phyloP scores from a whole-genome alignment of 768 basidiomycete species.

The Kwoniella dendrophila region DNA sequence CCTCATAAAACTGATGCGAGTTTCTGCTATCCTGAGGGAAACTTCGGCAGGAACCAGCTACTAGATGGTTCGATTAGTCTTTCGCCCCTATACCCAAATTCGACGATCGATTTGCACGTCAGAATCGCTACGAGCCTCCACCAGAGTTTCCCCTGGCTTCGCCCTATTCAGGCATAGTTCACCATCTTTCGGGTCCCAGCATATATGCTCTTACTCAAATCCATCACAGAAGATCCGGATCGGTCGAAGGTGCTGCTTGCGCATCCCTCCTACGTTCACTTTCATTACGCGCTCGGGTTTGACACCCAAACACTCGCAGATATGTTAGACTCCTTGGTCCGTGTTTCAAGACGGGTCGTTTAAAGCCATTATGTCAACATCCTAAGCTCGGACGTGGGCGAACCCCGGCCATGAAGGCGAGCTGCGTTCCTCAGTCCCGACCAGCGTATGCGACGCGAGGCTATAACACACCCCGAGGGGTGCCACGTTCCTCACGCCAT shows the following conservation, averaged over 20 bases:
- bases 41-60: conserved; percentile 91
- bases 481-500: conserved; percentile 67
- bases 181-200: conserved; percentile 89
- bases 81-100: conserved; percentile 95
- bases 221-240: conserved; percentile 73
- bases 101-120: conserved; percentile 95
- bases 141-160: conserved; percentile 96
- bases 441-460: conserved; percentile 62
- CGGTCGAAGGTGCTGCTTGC: conserved; percentile 73
- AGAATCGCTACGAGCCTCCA: conserved; percentile 94
- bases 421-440: conserved; percentile 69
- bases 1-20: conserved; percentile 65
- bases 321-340: conserved; percentile 85
- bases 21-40: conserved; percentile 76
- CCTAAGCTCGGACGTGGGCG: conserved; percentile 66
- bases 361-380: conserved; percentile 78
- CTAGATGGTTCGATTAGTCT: conserved; percentile 92
- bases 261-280: conserved; percentile 67
- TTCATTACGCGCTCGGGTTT: conserved; percentile 72
- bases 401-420: conserved; percentile 62
- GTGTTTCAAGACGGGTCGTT: conserved; percentile 81
- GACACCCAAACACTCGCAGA: conserved; percentile 76
- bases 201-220: conserved; percentile 78
- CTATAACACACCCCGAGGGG: conserved; percentile 69
- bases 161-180: conserved; percentile 87